These are phyloP conservation scores for Calonectria hawksworthii DNA, from an alignment of 2,329 filamentous ascomycete species.

Conservation along the genomic window DNA sequence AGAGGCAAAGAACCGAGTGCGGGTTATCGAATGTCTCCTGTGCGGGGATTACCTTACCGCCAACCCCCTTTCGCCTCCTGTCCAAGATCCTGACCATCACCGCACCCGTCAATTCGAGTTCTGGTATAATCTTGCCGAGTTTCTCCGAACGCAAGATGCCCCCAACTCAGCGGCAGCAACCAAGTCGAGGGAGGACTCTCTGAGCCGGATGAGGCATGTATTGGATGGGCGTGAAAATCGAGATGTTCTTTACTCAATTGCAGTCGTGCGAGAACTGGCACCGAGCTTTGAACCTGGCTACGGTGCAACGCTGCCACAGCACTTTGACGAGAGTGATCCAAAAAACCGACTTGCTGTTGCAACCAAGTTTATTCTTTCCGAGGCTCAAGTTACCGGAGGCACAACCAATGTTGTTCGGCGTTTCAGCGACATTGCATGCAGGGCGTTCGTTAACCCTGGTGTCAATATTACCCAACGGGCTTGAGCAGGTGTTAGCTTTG, in stretches of 20 bases:
- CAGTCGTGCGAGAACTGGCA: conserved; percentile 81
- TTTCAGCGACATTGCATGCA: conserved; percentile 76
- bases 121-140: conserved; percentile 83
- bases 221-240: conserved; percentile 88
- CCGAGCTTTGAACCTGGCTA: conserved; percentile 73
- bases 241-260: conserved; percentile 91
- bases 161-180: conserved; percentile 57
- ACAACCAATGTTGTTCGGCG: conserved; percentile 80
- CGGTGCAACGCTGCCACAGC: conserved; percentile 68
- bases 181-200: conserved; percentile 74
- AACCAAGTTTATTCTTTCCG: conserved; percentile 77
- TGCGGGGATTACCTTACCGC: conserved; percentile 75
- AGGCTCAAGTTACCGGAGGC: conserved; percentile 74
- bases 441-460: conserved; percentile 70
- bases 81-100: conserved; percentile 65
- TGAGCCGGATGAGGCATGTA: conserved; percentile 76
- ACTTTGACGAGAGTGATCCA: conserved; percentile 76
- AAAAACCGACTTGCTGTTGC: conserved; percentile 78
- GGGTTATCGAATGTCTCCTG: conserved; percentile 82
- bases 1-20: conserved; percentile 78
- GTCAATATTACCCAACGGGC: conserved; percentile 58
- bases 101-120: conserved; percentile 79
- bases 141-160: conserved; percentile 72
- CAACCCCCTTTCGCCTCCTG: conserved; percentile 69
- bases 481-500: conserved; percentile 23